These are phyloP conservation scores for Ustilago vetiveriae DNA, from an alignment of 1,284 basidiomycete species.

Conservation along the genomic window DNA sequence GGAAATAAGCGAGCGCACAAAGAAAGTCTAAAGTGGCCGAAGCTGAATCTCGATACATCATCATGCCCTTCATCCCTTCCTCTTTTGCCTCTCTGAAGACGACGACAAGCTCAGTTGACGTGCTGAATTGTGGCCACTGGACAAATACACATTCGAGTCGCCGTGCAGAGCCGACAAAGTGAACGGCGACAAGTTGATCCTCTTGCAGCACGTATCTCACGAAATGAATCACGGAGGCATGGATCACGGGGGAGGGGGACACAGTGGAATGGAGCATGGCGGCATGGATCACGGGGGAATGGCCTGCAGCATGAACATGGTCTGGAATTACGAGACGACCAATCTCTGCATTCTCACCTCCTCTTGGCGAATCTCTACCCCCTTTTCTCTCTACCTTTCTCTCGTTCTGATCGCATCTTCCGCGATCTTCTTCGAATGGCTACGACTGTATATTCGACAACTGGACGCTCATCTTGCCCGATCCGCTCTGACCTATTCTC, in stretches of 20 bases:
- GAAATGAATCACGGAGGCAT: too few species aligned
- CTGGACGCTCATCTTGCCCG: slow-evolving; percentile 11
- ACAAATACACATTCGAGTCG: not conserved
- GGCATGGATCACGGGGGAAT: slow-evolving; percentile 12
- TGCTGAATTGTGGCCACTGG: too few species aligned
- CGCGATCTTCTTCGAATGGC: slow-evolving; percentile 25
- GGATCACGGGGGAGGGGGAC: slow-evolving; percentile 7
- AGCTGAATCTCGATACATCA: too few species aligned
- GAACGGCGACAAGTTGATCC: not conserved
- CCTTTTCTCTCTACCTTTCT: slow-evolving; percentile 25
- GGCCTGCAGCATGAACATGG: slow-evolving; percentile 44
- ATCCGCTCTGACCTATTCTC: not conserved
- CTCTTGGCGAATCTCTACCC: slow-evolving; percentile 31
- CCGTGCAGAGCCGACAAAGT: not conserved
- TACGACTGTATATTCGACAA: slow-evolving; percentile 30
- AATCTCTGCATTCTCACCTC: slow-evolving; percentile 35
- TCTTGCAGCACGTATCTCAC: too few species aligned
- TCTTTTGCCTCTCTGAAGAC: too few species aligned
- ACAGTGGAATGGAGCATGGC: slow-evolving; percentile 3
- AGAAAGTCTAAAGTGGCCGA: too few species aligned
- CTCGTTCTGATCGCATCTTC: slow-evolving; percentile 13
- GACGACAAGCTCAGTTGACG: too few species aligned
- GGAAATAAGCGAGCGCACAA: too few species aligned
- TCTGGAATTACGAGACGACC: slow-evolving; percentile 40
- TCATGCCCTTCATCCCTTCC: too few species aligned